Conservation (phyloP, 176 grass and related monocot genomes). For the Elaeis guineensis region DNA sequence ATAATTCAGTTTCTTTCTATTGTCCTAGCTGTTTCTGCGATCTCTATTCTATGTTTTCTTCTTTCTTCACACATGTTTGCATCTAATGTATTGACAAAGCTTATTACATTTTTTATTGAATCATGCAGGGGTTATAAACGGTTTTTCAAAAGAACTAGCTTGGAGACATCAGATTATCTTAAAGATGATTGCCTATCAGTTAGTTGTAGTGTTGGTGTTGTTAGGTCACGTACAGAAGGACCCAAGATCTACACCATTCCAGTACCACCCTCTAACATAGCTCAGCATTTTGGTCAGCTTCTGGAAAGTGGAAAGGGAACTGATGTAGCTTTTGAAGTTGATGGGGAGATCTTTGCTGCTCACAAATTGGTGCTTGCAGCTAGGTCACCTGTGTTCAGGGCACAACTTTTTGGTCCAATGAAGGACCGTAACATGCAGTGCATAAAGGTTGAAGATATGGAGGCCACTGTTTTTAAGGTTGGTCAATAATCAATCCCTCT, state of each 20-base stretch:
- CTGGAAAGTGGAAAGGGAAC: constrained; percentile 58
- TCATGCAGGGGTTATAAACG: constrained; percentile 89
- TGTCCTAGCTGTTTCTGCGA: no score
- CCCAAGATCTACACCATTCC: constrained; percentile 73
- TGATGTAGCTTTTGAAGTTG: constrained; percentile 69
- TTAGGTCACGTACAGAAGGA: constrained; percentile 79
- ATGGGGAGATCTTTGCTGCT: constrained; percentile 67
- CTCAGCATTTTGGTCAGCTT: constrained; percentile 65
- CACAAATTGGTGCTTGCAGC: constrained; percentile 88
- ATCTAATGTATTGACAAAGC: constrained; percentile 1
- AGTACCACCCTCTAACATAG: constrained; percentile 73
- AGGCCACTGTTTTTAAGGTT: constrained; percentile 90
- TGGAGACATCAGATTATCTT: constrained; percentile 96
- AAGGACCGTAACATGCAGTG: constrained; percentile 78
- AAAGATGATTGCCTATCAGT: constrained; percentile 95
- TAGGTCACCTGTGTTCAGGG: constrained; percentile 89
- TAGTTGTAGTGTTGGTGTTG: constrained; percentile 89
- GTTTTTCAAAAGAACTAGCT: constrained; percentile 71
- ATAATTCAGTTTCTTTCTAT: no score
- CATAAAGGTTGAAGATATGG: constrained; percentile 86
- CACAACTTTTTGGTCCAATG: constrained; percentile 97
- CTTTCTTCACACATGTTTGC: background rate
- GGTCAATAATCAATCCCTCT: background rate
- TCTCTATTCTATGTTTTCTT: no score
- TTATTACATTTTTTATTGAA: constrained; percentile 2